Evolutionary conservation across 2,329 filamentous ascomycete species (phyloP).

Genomic region (Emericellopsis cladophorae): DNA sequence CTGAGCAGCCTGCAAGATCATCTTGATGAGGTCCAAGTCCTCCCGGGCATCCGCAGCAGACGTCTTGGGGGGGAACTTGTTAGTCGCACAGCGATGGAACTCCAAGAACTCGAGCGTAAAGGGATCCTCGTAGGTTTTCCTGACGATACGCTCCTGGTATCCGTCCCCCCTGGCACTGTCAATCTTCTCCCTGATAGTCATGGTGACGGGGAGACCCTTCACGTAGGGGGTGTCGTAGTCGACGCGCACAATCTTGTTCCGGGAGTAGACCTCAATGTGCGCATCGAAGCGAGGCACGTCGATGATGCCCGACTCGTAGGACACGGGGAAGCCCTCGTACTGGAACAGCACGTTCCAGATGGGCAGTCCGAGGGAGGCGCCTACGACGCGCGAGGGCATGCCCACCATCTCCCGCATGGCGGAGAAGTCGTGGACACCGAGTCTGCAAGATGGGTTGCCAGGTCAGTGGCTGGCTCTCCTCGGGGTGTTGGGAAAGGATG

Average conservation of each 20-base stretch:
- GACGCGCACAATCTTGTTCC: constrained; percentile 39
- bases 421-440: constrained; percentile 38
- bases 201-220: constrained; percentile 38
- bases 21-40: constrained; percentile 16
- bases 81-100: constrained; percentile 14
- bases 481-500: no score
- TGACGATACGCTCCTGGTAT: constrained; percentile 23
- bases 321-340: constrained; percentile 32
- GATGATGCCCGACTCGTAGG: constrained; percentile 45
- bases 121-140: constrained; percentile 29
- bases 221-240: constrained; percentile 45
- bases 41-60: constrained; percentile 12
- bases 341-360: constrained; percentile 28
- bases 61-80: constrained; percentile 13
- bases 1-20: constrained; percentile 9
- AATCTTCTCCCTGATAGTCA: constrained; percentile 28
- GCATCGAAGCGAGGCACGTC: constrained; percentile 39
- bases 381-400: constrained; percentile 19
- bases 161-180: constrained; percentile 11
- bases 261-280: constrained; percentile 36
- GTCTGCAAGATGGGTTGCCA: constrained; percentile 3
- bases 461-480: no score
- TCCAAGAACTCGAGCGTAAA: constrained; percentile 23
- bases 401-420: constrained; percentile 37
- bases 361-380: constrained; percentile 14